Evolutionary conservation across 306 rosid species (phyloP).

Genomic region (Gastrolobium villosum): DNA sequence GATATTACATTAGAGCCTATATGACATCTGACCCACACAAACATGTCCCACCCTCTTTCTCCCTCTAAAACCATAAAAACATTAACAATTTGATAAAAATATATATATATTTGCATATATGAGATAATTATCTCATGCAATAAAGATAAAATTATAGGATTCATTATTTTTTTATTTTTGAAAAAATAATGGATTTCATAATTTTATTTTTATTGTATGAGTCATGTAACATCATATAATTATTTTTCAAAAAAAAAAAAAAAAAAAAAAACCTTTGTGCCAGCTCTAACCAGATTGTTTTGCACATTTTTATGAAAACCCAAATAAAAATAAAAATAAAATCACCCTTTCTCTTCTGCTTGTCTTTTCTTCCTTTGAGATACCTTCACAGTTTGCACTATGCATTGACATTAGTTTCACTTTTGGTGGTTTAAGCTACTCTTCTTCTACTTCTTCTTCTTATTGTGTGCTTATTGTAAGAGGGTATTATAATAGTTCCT

Average conservation of each 20-base stretch:
- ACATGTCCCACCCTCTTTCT: conserved; percentile 36
- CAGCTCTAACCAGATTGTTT: conserved; percentile 62
- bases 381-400: conserved; percentile 21
- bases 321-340: conserved; percentile 30
- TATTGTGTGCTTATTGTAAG: conserved; percentile 25
- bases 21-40: conserved; percentile 61
- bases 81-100: background rate
- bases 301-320: conserved; percentile 44
- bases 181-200: too few relatives aligned
- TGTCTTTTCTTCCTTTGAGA: conserved; percentile 51
- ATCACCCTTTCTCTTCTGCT: conserved; percentile 50
- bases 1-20: conserved; percentile 43
- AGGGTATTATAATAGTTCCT: conserved; percentile 34
- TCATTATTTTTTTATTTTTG: too few relatives aligned
- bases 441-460: background rate
- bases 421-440: conserved; percentile 43
- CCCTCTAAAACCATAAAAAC: background rate
- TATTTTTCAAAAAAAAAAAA: background rate
- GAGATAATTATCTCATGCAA: too few relatives aligned
- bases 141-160: too few relatives aligned
- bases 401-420: conserved; percentile 52
- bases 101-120: too few relatives aligned
- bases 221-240: too few relatives aligned
- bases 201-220: too few relatives aligned
- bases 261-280: conserved; percentile 26